Evolutionary conservation across 1,139 yeast genomes (phyloP).

Genomic region (Suhomyces terraborum): DNA sequence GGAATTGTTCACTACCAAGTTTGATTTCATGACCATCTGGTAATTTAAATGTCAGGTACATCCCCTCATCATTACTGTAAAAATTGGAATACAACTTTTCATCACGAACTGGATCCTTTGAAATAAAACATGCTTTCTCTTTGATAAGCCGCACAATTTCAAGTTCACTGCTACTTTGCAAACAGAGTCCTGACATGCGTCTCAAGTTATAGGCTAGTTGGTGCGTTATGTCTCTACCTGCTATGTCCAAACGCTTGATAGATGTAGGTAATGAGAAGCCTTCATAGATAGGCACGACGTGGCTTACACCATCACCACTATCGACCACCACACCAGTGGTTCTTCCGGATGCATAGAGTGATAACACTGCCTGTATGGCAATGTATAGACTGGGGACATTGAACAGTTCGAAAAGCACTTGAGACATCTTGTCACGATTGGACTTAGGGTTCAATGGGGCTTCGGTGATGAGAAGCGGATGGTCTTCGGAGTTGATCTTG

Average conservation of each 20-base stretch:
- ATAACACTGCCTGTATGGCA: slow-evolving; percentile 79
- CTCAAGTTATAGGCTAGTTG: slow-evolving; percentile 69
- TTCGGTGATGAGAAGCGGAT: slow-evolving; percentile 77
- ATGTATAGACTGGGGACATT: slow-evolving; percentile 86
- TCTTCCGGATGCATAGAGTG: slow-evolving; percentile 84
- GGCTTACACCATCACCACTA: slow-evolving; percentile 90
- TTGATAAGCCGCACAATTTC: slow-evolving; percentile 80
- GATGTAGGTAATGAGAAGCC: slow-evolving; percentile 81
- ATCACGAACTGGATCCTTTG: slow-evolving; percentile 69
- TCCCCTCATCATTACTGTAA: slow-evolving; percentile 20
- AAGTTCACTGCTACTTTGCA: slow-evolving; percentile 72
- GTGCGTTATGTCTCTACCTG: slow-evolving; percentile 85
- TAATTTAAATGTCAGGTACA: slow-evolving; percentile 52
- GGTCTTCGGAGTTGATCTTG: slow-evolving; percentile 52
- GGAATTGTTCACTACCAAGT: slow-evolving; percentile 67
- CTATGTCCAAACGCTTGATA: slow-evolving; percentile 74
- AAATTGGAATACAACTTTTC: slow-evolving; percentile 55
- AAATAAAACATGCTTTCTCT: slow-evolving; percentile 71
- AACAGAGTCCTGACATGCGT: slow-evolving; percentile 58
- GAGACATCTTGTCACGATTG: slow-evolving; percentile 75
- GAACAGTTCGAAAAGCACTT: slow-evolving; percentile 79
- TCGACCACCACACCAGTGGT: slow-evolving; percentile 91
- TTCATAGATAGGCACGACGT: slow-evolving; percentile 85
- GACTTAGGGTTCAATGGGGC: slow-evolving; percentile 80
- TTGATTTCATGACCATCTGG: slow-evolving; percentile 80